phyloP scores from a whole-genome alignment of 768 basidiomycete species.

The Sporobolomyces phaffii region DNA sequence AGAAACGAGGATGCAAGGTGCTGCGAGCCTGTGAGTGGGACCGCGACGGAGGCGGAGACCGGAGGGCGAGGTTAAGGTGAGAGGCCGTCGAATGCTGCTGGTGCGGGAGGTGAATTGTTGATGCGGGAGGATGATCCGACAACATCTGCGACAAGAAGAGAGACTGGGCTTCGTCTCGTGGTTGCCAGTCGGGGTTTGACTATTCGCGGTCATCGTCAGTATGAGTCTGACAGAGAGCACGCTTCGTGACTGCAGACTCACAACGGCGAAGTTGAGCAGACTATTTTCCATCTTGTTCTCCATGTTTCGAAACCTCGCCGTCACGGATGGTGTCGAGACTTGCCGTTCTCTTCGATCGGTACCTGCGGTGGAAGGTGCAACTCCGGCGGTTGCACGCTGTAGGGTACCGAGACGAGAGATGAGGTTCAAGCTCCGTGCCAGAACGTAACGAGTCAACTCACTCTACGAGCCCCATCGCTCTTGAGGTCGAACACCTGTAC shows the following conservation, averaged over 20 bases:
- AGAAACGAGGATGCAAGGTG: background rate
- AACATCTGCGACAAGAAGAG: conserved; percentile 75
- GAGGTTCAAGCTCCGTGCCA: too few relatives aligned
- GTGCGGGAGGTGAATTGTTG: conserved; percentile 8
- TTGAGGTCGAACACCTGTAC: conserved; percentile 80
- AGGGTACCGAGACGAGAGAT: too few relatives aligned
- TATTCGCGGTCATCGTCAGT: background rate
- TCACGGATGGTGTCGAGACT: background rate
- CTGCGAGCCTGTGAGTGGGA: background rate
- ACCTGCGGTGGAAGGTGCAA: background rate
- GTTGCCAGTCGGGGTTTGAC: conserved; percentile 74
- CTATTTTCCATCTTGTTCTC: conserved; percentile 99
- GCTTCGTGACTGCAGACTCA: too few relatives aligned
- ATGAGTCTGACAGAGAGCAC: too few relatives aligned
- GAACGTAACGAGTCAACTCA: too few relatives aligned
- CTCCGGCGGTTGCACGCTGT: background rate
- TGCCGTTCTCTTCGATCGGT: too few relatives aligned
- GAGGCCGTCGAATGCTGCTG: background rate
- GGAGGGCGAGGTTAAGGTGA: background rate
- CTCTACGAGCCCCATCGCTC: conserved; percentile 84
- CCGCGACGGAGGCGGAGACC: conserved; percentile 3
- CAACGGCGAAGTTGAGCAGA: conserved; percentile 83
- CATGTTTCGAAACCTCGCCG: conserved; percentile 54
- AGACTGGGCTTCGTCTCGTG: conserved; percentile 81
- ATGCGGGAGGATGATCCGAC: background rate